Evolutionary conservation across 2,329 filamentous ascomycete genomes (phyloP), one percentile per base, ranked within the genome.

Genomic region (Pseudogymnoascus sp.): DNA sequence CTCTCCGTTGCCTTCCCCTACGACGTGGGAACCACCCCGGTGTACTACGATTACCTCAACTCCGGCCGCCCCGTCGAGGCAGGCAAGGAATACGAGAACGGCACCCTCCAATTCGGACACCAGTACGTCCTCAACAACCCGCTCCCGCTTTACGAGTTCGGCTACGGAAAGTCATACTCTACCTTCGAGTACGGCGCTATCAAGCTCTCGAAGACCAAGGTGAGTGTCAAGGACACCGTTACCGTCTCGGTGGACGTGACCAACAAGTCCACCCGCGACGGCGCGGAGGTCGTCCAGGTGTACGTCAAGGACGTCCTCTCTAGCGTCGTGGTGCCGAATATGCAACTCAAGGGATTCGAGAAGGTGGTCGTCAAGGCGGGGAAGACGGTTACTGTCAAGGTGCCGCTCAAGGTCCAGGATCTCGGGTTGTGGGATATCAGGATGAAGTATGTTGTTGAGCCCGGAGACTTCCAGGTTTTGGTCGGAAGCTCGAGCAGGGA

Each of bases 51-150:
- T 68, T 85, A 87, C 70, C 74, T 86, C 48, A 89, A 89, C 72
- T 86, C 83, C 0, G 85, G 80, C 0, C 95, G 94, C 72, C 92
- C 89, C 0, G 86, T 94, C 41, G 85, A 84, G 67, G 76, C 77
- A 0, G 77, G 88, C 3, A 76, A 80, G 12, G 89, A 92, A 68
- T 92, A 92, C 66, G 89, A 90, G 0, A 82, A 84, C 0, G 83
- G 81, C 3, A 86, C 81, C 0, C 74, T 96, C 0, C 89, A 89
- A 67, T 84, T 95, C 65, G 92, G 96, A 74, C 95, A 96, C 74
- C 85, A 90, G 23, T 83, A 92, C 72, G 91, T 96, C 64, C 89
- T 96, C 75, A 88, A 86, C 60, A 76, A 80, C 60, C 86, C 92
- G 61, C 75, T 78, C 3, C 91, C 92, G 0, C 84, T 89, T 1